Percentiles rank a stretch among this genome's conserved stretches.
phyloP scores from a whole-genome alignment of 805 yeast genomes.

The Zygotorulaspora danielsina region DNA sequence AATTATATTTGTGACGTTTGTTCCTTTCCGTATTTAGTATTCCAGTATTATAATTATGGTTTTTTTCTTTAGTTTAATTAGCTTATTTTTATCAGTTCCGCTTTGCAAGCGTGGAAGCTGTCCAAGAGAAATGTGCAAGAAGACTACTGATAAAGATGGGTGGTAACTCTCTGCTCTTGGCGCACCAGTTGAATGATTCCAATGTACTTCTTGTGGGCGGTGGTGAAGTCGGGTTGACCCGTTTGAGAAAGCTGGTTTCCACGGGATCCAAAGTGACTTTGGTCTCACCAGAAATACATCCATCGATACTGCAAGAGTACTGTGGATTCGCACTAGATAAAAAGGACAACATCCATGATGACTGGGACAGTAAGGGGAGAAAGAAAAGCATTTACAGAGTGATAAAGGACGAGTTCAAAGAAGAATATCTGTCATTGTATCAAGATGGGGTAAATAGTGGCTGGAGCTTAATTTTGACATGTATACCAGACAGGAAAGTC shows the following conservation, averaged over 20 bases:
- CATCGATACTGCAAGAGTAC: conserved; percentile 11
- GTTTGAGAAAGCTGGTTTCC: conserved; percentile 31
- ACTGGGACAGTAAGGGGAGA: conserved; percentile 16
- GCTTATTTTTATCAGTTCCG: conserved; percentile 5
- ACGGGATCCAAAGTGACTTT: conserved; percentile 34
- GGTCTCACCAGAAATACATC: conserved; percentile 26
- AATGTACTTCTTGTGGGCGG: conserved; percentile 34
- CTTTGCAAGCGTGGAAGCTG: conserved; percentile 1
- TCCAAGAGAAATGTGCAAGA: not conserved
- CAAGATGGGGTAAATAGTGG: conserved; percentile 14
- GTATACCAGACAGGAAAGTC: conserved; percentile 26
- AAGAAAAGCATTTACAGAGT: conserved; percentile 17
- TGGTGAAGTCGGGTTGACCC: conserved; percentile 35
- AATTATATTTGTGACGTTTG: conserved; percentile 1
- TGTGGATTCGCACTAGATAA: conserved; percentile 5
- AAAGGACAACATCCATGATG: conserved; percentile 8
- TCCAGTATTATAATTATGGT: conserved; percentile 1
- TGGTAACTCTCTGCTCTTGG: conserved; percentile 27
- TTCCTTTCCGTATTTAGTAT: not conserved
- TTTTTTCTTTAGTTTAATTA: conserved; percentile 1
- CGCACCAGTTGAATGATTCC: conserved; percentile 27
- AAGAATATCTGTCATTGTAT: conserved; percentile 19
- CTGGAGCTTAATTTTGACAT: conserved; percentile 31
- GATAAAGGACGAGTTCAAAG: conserved; percentile 15
- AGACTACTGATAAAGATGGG: conserved; percentile 7